phyloP scores from a whole-genome alignment of 805 yeast species.

The Starmerella potacharoeniae region DNA sequence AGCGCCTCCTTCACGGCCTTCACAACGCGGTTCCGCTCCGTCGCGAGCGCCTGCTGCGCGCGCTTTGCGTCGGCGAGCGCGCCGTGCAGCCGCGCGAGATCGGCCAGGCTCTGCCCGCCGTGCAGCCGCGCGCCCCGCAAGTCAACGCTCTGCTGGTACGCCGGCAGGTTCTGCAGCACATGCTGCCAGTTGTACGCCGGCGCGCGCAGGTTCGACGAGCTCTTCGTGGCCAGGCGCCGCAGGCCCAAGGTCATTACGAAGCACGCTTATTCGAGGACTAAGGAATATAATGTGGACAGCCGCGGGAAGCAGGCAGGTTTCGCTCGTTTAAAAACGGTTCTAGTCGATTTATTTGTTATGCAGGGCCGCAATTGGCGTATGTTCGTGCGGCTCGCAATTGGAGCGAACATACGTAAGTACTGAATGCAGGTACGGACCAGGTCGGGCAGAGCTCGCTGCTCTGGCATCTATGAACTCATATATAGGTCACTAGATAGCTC shows the following conservation, averaged over 20 bases:
- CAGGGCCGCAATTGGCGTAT: too few relatives aligned
- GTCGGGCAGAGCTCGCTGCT: too few relatives aligned
- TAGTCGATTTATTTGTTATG: too few relatives aligned
- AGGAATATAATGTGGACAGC: too few relatives aligned
- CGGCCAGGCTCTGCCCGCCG: conserved; percentile 15
- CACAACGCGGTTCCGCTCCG: conserved; percentile 18
- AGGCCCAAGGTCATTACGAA: conserved; percentile 4
- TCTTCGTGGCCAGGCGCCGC: conserved; percentile 1
- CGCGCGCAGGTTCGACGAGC: conserved; percentile 17
- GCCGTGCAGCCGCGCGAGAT: conserved; percentile 22
- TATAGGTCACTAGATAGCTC: too few relatives aligned
- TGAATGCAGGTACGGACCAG: too few relatives aligned
- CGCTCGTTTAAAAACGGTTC: too few relatives aligned
- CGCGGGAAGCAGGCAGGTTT: too few relatives aligned
- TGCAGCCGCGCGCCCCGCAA: conserved; percentile 21
- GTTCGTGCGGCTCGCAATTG: too few relatives aligned
- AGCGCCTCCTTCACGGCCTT: conserved; percentile 10
- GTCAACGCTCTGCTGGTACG: conserved; percentile 21
- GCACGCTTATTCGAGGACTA: neutral
- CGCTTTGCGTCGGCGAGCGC: conserved; percentile 16
- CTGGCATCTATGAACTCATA: too few relatives aligned
- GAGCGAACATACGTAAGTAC: too few relatives aligned
- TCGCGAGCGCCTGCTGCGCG: conserved; percentile 16
- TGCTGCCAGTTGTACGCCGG: conserved; percentile 21
- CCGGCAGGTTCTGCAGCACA: conserved; percentile 15